Evolutionary conservation across 768 basidiomycete species (phyloP), one percentile per base, ranked within the genome.

Genomic region (Rhizopogon vesiculosus): DNA sequence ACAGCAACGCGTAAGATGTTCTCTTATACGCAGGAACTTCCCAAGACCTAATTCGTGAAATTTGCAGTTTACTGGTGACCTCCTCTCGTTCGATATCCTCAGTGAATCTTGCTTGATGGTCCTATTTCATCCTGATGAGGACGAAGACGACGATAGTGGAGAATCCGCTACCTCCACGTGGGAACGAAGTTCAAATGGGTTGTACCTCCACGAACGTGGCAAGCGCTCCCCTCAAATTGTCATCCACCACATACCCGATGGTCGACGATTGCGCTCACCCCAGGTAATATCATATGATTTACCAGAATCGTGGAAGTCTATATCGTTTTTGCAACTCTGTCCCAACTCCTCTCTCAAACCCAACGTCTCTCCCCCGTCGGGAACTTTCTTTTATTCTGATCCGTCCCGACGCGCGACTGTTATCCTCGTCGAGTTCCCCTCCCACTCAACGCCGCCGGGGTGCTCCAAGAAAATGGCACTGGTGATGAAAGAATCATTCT

Each of bases 321-420:
- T 69, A 41, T 77, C 75, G 13, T 67, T 66, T 29, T 69, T 85
- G 59, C 75, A 72, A 35, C 79, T 85, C 58, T 72, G 73, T 46
- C 74, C 74, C 1, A 83, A 85, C 57, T 70, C 69, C 12, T 74
- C 79, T 40, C 71, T 77, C 7, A 71, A 67, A 58, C 65, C 60
- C 45, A 75, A 78, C 28, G 55, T 69, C 29, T 52, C 64, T 3
- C 66, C 74, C 1, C 66, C 73, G 29, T 62, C 76, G 2, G 76
- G 68, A 45, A 78, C 81, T 7, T 65, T 85, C n/a, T 86, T 86
- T 63, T 80, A 79, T 57, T 72, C 75, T 38, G 82, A 85, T 59
- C 80, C 83, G 7, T 70, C 74, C 35, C 71, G 72, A 54, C 78
- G 82, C 33, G 64, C 83, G 54, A 72, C 80, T 18, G 73, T 79